phyloP scores from a whole-genome alignment of 1,284 basidiomycete genomes.

The Pseudozyma hubeiensis region DNA sequence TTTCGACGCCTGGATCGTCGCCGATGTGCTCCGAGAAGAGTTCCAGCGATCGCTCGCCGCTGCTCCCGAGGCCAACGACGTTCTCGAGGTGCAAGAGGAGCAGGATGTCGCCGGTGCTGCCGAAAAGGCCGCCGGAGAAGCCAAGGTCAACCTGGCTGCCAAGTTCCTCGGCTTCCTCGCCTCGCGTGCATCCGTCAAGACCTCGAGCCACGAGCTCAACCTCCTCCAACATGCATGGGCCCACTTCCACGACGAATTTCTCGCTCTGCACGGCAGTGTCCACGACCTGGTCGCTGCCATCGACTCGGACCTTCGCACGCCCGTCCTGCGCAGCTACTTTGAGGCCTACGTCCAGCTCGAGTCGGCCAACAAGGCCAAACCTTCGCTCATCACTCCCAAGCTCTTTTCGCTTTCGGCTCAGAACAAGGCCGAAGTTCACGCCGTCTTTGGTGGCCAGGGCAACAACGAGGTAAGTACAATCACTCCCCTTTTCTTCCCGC shows the following conservation, averaged over 20 bases:
- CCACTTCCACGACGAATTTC: slow-evolving; percentile 53
- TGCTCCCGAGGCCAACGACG: slow-evolving; percentile 51
- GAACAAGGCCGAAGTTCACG: slow-evolving; percentile 85
- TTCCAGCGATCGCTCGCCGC: slow-evolving; percentile 56
- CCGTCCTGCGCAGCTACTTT: slow-evolving; percentile 84
- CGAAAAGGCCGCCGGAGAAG: slow-evolving; percentile 38
- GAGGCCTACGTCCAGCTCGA: slow-evolving; percentile 80
- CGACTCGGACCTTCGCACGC: slow-evolving; percentile 80
- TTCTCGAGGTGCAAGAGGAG: slow-evolving; percentile 54
- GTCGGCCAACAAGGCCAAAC: slow-evolving; percentile 72
- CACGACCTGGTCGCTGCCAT: slow-evolving; percentile 83
- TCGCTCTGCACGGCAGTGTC: slow-evolving; percentile 72
- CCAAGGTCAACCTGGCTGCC: slow-evolving; percentile 60
- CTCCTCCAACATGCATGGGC: slow-evolving; percentile 72
- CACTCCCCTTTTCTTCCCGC: not conserved
- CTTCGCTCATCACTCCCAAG: slow-evolving; percentile 75
- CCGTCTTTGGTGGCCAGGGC: slow-evolving; percentile 97
- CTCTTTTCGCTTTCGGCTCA: slow-evolving; percentile 79
- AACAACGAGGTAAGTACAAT: slow-evolving; percentile 79
- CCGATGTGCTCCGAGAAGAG: slow-evolving; percentile 60
- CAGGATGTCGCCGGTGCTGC: slow-evolving; percentile 53
- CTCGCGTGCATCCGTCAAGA: slow-evolving; percentile 78
- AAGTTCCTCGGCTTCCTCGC: slow-evolving; percentile 69
- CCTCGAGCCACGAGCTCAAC: slow-evolving; percentile 81
- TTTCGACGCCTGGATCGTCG: slow-evolving; percentile 62